These are phyloP conservation scores for Solanum hybrid DNA, from an alignment of 305 asterid species.

Conservation along the genomic window DNA sequence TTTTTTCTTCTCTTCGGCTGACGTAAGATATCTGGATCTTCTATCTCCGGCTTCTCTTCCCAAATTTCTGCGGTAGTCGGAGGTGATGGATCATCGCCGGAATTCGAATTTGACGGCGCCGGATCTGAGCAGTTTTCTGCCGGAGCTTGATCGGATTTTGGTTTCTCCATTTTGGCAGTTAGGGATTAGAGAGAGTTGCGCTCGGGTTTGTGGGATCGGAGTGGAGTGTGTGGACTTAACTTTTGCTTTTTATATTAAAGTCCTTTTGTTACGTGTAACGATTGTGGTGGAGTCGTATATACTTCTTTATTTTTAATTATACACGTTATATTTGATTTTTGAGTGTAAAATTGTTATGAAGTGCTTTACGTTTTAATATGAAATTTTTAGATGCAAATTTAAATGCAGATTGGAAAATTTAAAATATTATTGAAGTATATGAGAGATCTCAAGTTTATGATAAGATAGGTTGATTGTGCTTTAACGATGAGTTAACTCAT, in stretches of 20 bases:
- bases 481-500: background rate
- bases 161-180: slow-evolving; percentile 13
- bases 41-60: background rate
- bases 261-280: background rate
- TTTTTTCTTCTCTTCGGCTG: slow-evolving; percentile 25
- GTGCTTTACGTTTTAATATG: background rate
- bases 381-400: too few relatives aligned
- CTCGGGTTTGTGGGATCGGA: background rate
- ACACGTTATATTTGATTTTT: too few relatives aligned
- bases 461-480: background rate
- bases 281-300: rapidly evolving
- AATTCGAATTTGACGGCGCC: slow-evolving; percentile 1
- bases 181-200: background rate
- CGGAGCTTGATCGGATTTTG: slow-evolving; percentile 8
- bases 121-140: slow-evolving; percentile 4
- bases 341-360: too few relatives aligned
- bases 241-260: background rate
- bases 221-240: background rate
- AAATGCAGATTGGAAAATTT: background rate
- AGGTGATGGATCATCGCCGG: slow-evolving; percentile 7
- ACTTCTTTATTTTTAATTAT: rapidly evolving
- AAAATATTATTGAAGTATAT: background rate
- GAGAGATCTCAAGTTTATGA: background rate
- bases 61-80: background rate
- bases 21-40: slow-evolving; percentile 9